Evolutionary conservation across 306 rosid genomes (phyloP).

Genomic region (Medicago ruthenica): DNA sequence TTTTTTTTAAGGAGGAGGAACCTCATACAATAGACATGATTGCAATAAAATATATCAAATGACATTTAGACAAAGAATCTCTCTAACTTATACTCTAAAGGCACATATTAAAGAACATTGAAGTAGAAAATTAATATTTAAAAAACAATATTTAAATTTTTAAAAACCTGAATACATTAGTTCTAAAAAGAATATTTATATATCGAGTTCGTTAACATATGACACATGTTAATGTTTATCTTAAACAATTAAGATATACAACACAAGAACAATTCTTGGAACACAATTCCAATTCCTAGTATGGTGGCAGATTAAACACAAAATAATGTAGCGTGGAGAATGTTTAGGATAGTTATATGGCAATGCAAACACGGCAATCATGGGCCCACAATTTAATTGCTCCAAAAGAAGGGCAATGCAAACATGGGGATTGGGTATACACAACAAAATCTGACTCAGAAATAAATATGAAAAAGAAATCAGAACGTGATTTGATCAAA

Average conservation of each 20-base stretch:
- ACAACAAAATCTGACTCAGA: not conserved
- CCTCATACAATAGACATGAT: not conserved
- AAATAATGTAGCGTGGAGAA: not conserved
- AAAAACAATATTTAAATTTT: too few relatives aligned
- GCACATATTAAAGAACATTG: too few relatives aligned
- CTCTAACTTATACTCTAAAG: too few relatives aligned
- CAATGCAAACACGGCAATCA: not conserved
- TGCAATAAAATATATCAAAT: not conserved
- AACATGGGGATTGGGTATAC: not conserved
- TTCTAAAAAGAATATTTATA: too few relatives aligned
- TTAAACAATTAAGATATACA: not conserved
- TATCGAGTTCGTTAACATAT: too few relatives aligned
- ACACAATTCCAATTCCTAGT: not conserved
- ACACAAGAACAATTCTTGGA: conserved; percentile 3
- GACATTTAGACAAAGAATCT: not conserved
- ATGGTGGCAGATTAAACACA: conserved; percentile 8
- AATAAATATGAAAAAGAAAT: conserved; percentile 24
- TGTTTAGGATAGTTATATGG: not conserved
- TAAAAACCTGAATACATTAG: too few relatives aligned
- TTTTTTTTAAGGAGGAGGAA: too few relatives aligned
- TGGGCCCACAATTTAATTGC: not conserved
- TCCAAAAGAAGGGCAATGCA: conserved; percentile 14
- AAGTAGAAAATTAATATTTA: too few relatives aligned
- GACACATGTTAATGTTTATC: too few relatives aligned
- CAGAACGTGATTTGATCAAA: not conserved